Conservation (phyloP, 2,329 filamentous ascomycete species). For the Diaporthe citri region DNA sequence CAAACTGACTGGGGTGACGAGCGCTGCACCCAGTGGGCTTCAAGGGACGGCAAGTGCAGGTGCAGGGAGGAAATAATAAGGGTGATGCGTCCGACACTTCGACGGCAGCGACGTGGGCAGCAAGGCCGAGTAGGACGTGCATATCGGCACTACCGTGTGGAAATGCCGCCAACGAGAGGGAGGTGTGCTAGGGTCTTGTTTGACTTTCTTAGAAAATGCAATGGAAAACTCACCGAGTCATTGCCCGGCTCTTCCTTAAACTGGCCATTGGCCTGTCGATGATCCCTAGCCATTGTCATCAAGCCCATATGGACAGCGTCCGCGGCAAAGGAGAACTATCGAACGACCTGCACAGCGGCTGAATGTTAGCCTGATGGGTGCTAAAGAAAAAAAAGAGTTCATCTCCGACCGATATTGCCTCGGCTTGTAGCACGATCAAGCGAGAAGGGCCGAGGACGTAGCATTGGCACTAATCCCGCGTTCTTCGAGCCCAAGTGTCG, state of each 20-base stretch:
- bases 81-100: not conserved
- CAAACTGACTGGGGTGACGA: conserved; percentile 3
- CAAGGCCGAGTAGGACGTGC: not conserved
- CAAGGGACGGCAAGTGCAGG: not conserved
- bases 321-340: conserved; percentile 38
- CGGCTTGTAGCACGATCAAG: not conserved
- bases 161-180: not conserved
- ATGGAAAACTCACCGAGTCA: conserved; percentile 55
- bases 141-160: conserved; percentile 33
- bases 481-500: conserved; percentile 12
- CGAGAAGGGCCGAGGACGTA: conserved; percentile 16
- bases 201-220: conserved; percentile 31
- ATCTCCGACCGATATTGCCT: conserved; percentile 22
- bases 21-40: not conserved
- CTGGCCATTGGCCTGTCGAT: conserved; percentile 55
- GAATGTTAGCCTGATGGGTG: conserved; percentile 34
- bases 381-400: not conserved
- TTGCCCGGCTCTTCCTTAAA: conserved; percentile 57
- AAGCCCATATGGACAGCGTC: conserved; percentile 52
- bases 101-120: conserved; percentile 8
- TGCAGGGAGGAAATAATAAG: not conserved
- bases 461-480: conserved; percentile 23
- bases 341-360: conserved; percentile 25
- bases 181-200: conserved; percentile 25
- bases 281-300: conserved; percentile 59